A percentile compares a stretch with the other conserved stretches of the same genome.
These are phyloP conservation scores for Cladosporium sp. DNA, from an alignment of 2,329 filamentous ascomycete species.

Conservation along the genomic window DNA sequence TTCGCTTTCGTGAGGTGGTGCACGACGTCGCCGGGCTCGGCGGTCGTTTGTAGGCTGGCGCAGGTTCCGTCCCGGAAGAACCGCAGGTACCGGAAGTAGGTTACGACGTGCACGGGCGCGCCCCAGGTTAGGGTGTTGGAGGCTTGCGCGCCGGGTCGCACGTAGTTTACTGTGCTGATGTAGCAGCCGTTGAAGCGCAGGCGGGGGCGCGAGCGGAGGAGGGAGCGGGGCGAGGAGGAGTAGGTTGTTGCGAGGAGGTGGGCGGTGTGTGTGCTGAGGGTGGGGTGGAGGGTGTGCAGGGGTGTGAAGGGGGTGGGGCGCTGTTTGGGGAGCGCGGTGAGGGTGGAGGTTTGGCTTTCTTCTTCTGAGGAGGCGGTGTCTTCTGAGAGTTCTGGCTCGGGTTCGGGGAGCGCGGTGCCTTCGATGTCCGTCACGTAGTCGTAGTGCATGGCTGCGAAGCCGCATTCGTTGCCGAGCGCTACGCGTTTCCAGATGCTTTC, in stretches of 20 bases:
- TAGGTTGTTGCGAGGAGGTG: slow-evolving; percentile 25
- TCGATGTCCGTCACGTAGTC: slow-evolving; percentile 59
- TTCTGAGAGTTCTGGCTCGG: slow-evolving; percentile 19
- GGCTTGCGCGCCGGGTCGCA: slow-evolving; percentile 69
- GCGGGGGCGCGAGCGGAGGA: slow-evolving; percentile 77
- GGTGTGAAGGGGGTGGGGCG: too few relatives aligned
- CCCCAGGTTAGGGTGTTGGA: slow-evolving; percentile 68
- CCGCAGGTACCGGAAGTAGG: slow-evolving; percentile 93
- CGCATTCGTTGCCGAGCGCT: slow-evolving; percentile 63
- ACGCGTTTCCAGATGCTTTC: slow-evolving; percentile 80
- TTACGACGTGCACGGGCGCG: slow-evolving; percentile 86
- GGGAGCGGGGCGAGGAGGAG: slow-evolving; percentile 45
- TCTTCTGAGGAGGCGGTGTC: slow-evolving; percentile 19
- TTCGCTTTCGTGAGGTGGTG: slow-evolving; percentile 71
- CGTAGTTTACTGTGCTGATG: slow-evolving; percentile 94
- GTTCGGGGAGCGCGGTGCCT: slow-evolving; percentile 36
- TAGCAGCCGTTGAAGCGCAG: slow-evolving; percentile 94
- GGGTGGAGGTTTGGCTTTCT: slow-evolving; percentile 11
- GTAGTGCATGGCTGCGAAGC: slow-evolving; percentile 80
- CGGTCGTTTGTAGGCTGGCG: slow-evolving; percentile 72
- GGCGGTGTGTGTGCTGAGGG: slow-evolving; percentile 20
- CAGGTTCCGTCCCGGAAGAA: slow-evolving; percentile 86
- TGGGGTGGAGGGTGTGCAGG: slow-evolving; percentile 13
- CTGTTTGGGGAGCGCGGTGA: slow-evolving; percentile 17
- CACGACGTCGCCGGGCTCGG: slow-evolving; percentile 80